Evolutionary conservation across 1,284 basidiomycete genomes (phyloP), one percentile per base, ranked within the genome.

Genomic region (Calocybe gambosa): DNA sequence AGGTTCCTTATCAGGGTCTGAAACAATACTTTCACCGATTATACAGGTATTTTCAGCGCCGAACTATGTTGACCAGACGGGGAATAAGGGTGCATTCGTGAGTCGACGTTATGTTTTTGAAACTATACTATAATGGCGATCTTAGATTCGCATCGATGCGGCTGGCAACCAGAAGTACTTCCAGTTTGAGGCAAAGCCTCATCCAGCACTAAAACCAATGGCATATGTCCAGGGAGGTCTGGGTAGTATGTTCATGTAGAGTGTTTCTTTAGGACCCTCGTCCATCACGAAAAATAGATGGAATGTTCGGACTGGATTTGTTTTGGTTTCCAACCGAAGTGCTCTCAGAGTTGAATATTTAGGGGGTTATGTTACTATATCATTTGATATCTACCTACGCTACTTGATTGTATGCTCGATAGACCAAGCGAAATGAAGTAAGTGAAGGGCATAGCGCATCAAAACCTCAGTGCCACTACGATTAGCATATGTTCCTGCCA

Each of bases 171-270:
- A 85, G 53, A 64, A 82, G 42, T 93, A 92, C 67, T 72, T 80
- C 55, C 85, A 92, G 58, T 97, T 94, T 62, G 83, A 88, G 13
- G 92, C 93, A 8, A 82, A 80, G 43, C 84, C 87, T 21, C 93
- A 96, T 68, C 93, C 93, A 16, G 82, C 89, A 42, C 74, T 95
- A 73, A 89, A 83, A 62, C 93, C 93, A 7, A 96, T 96, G 93
- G 92, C 92, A 1, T 96, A 95, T 60, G 77, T 73, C 5, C 74
- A 73, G 50, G 75, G 78, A 20, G 82, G 84, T 4, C 63, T 89
- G 41, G 73, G 76, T 16, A 78, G 66, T 55, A 59, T 88, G 64
- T 74, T 88, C 68, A 79, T 82, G 82, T 67, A 50, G 52, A 15
- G 15, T 13, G 3, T 33, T n/a, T 19, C 10, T 16, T 28, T 29